Evolutionary conservation across 2,329 filamentous ascomycete genomes (phyloP), one percentile per base, ranked within the genome.

Genomic region (Pyricularia sp.): DNA sequence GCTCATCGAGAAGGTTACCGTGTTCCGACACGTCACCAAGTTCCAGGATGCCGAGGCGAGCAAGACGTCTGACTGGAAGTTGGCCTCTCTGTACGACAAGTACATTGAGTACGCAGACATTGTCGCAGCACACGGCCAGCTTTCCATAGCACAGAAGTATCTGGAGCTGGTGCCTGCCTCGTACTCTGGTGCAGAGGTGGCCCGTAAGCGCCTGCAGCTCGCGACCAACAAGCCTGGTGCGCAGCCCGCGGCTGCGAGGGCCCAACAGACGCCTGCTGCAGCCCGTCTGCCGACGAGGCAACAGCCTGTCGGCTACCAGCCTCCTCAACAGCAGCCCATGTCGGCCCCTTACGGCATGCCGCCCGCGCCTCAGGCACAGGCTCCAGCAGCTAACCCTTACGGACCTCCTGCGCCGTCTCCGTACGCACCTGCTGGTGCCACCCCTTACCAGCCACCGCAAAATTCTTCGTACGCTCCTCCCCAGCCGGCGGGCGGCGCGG

Each of bases 81-180:
- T 99, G 70, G 86, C 89, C 55, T 85, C 90, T 2, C 83, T 99
- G 68, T 99, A 99, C 79, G 90, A 93, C 77, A 97, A 97, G 80
- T 99, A 99, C 77, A 90, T 92, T 31, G 95, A 99, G 80, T 99
- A 98, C 78, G 94, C 95, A 17, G 94, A 99, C 77, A 94, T 99
- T 72, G 88, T 96, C 69, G 93, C 95, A 65, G 89, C 92, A 7
- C 92, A 97, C 76, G 95, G 96, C 14, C 92, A 96, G 74, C 82
- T 99, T 68, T 85, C 88, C 36, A 88, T 93, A 73, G 96, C 95
- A 5, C 91, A 97, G 79, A 94, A 92, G 78, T 99, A 99, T 76
- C 87, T 99, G 59, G 88, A 94, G 75, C 87, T 99, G 68, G 85
- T 99, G 64, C 95, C 95, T 20, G 82, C 85, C 59, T 88, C 89